Evolutionary conservation across 352 stramenopile genomes (phyloP).

Genomic region (Pythium periplocum): DNA sequence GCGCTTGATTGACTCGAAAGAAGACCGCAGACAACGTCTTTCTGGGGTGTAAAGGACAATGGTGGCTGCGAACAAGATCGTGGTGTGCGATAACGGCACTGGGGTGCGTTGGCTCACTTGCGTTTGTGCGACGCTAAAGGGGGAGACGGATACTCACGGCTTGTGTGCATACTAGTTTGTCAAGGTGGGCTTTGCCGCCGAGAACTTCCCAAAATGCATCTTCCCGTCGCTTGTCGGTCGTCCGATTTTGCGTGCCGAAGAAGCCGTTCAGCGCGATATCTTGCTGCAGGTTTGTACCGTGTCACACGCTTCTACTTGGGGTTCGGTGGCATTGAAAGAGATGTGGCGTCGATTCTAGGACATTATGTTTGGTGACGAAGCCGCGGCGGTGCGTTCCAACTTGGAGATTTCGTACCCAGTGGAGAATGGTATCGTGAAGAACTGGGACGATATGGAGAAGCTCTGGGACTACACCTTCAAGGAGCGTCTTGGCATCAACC

Average conservation of each 20-base stretch:
- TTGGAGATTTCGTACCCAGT: constrained; percentile 89
- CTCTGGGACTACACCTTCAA: constrained; percentile 97
- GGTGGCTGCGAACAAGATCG: constrained; percentile 85
- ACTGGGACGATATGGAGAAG: constrained; percentile 97
- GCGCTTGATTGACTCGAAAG: too few relatives aligned
- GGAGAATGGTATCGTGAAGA: constrained; percentile 96
- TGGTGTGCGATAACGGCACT: constrained; percentile 87
- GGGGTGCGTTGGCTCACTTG: constrained; percentile 33
- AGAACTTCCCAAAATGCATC: constrained; percentile 94
- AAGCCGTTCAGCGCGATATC: constrained; percentile 83
- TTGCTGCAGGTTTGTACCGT: constrained; percentile 55
- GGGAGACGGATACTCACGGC: too few relatives aligned
- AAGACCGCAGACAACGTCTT: too few relatives aligned
- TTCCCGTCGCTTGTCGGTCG: constrained; percentile 94
- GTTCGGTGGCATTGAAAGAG: neutral
- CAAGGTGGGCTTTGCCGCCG: constrained; percentile 91
- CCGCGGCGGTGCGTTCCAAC: constrained; percentile 77
- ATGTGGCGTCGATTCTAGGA: constrained; percentile 40
- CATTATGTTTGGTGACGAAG: constrained; percentile 95
- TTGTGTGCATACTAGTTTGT: constrained; percentile 53
- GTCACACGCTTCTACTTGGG: constrained; percentile 1
- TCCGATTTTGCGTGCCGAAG: constrained; percentile 92
- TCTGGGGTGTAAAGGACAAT: constrained; percentile 21
- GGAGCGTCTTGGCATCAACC: constrained; percentile 79
- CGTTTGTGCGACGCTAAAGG: too few relatives aligned